Evolutionary conservation across 1,139 yeast species (phyloP).

Genomic region (Yamadazyma trypodendri): DNA sequence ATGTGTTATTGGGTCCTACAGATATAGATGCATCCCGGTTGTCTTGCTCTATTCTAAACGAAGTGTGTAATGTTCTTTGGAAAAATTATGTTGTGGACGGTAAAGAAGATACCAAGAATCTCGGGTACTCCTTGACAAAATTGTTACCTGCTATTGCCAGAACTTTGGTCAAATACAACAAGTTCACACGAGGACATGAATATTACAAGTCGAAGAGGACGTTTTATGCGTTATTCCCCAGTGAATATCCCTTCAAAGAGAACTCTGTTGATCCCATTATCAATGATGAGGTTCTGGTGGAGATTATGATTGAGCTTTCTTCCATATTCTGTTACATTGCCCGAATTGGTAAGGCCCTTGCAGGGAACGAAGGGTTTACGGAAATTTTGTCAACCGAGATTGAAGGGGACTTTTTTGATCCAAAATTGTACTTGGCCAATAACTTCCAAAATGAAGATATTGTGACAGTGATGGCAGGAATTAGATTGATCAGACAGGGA

Average conservation of each 20-base stretch:
- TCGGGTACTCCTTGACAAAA: constrained; percentile 48
- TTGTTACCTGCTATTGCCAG: constrained; percentile 52
- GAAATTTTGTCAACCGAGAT: constrained; percentile 27
- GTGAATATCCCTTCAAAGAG: constrained; percentile 61
- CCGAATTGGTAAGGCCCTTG: constrained; percentile 47
- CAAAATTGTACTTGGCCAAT: constrained; percentile 31
- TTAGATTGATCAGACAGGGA: constrained; percentile 57
- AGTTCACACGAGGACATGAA: constrained; percentile 50
- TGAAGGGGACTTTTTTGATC: constrained; percentile 33
- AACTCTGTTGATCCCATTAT: constrained; percentile 74
- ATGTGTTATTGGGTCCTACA: constrained; percentile 51
- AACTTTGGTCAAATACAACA: constrained; percentile 53
- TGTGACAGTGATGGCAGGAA: constrained; percentile 50
- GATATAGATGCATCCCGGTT: constrained; percentile 63
- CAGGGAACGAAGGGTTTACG: constrained; percentile 45
- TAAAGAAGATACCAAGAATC: constrained; percentile 23
- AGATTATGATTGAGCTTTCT: constrained; percentile 67
- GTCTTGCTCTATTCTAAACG: constrained; percentile 56
- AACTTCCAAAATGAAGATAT: constrained; percentile 43
- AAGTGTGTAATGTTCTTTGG: constrained; percentile 46
- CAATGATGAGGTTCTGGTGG: constrained; percentile 69
- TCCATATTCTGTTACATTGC: constrained; percentile 58
- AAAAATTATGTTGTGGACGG: constrained; percentile 22
- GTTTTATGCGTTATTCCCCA: constrained; percentile 69
- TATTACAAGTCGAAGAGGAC: constrained; percentile 60